phyloP scores from a whole-genome alignment of 2,329 filamentous ascomycete genomes.

The Calonectria henricotiae region DNA sequence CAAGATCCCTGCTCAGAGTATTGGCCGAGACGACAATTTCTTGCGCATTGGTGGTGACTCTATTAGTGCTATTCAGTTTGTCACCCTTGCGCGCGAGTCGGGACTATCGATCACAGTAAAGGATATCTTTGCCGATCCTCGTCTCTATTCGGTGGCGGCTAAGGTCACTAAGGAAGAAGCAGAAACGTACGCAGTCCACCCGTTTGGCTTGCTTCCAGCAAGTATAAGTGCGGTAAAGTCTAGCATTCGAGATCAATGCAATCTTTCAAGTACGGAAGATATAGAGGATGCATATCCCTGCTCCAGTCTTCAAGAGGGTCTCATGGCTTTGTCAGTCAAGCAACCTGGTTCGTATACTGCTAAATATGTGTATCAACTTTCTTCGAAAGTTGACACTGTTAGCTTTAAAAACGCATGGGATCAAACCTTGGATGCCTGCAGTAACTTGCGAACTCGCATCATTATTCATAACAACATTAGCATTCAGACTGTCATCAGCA shows the following conservation, averaged over 20 bases:
- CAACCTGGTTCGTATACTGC: slow-evolving; percentile 35
- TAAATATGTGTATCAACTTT: slow-evolving; percentile 21
- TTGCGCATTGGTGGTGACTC: slow-evolving; percentile 33
- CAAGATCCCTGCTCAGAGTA: slow-evolving; percentile 53
- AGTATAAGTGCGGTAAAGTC: background rate
- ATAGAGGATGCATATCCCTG: slow-evolving; percentile 59
- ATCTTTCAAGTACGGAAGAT: background rate
- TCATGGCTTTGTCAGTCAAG: slow-evolving; percentile 49
- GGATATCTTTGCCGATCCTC: slow-evolving; percentile 28
- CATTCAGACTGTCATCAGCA: background rate
- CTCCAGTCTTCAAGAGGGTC: slow-evolving; percentile 57
- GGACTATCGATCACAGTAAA: slow-evolving; percentile 25
- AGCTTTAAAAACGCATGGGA: slow-evolving; percentile 10
- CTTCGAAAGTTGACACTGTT: background rate
- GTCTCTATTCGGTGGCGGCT: slow-evolving; percentile 10
- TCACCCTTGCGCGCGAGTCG: slow-evolving; percentile 12
- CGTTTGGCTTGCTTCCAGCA: background rate
- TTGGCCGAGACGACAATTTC: slow-evolving; percentile 20
- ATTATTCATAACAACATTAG: background rate
- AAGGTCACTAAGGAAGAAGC: background rate
- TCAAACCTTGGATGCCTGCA: slow-evolving; percentile 1
- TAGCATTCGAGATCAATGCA: slow-evolving; percentile 2
- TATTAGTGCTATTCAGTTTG: slow-evolving; percentile 48
- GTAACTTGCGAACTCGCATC: slow-evolving; percentile 16
- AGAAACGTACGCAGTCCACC: background rate